Conservation (phyloP, 495 filamentous ascomycete genomes). For the Trichocladium antarcticum region DNA sequence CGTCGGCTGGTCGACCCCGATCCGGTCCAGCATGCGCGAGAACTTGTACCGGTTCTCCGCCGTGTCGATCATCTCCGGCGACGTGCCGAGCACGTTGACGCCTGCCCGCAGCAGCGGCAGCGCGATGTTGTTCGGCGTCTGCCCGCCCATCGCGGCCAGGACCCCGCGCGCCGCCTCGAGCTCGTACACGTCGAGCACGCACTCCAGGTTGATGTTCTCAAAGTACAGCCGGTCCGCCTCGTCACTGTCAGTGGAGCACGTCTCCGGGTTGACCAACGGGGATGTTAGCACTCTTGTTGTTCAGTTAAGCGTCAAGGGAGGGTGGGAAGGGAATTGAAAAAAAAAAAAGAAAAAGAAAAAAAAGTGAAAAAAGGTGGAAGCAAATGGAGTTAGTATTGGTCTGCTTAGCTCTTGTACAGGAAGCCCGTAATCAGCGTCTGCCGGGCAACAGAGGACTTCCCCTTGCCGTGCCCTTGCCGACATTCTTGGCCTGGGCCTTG, state of each 20-base stretch:
- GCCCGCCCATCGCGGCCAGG: slow-evolving; percentile 96
- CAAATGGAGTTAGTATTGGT: background rate
- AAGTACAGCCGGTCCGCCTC: slow-evolving; percentile 94
- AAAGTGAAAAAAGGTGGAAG: background rate
- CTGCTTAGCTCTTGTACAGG: background rate
- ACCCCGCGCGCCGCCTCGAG: slow-evolving; percentile 78
- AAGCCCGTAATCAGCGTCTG: background rate
- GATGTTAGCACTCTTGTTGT: slow-evolving; percentile 2
- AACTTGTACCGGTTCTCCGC: slow-evolving; percentile 99
- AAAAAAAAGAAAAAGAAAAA: no score
- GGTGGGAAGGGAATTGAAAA: no score
- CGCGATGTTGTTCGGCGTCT: slow-evolving; percentile 97
- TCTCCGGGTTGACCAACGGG: slow-evolving; percentile 69
- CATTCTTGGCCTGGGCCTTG: no score
- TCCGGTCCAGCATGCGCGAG: slow-evolving; percentile 89
- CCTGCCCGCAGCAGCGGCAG: slow-evolving; percentile 78
- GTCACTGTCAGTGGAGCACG: slow-evolving; percentile 90
- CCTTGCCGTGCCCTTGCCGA: no score
- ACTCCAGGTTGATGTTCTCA: slow-evolving; percentile 93
- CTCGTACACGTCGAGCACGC: slow-evolving; percentile 89
- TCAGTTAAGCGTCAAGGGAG: no score
- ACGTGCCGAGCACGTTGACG: slow-evolving; percentile 86
- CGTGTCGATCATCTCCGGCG: slow-evolving; percentile 96
- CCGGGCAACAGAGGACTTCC: no score
- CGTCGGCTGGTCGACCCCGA: slow-evolving; percentile 91